Conservation (phyloP, 148 eudicot species). For the Drosera capensis region DNA sequence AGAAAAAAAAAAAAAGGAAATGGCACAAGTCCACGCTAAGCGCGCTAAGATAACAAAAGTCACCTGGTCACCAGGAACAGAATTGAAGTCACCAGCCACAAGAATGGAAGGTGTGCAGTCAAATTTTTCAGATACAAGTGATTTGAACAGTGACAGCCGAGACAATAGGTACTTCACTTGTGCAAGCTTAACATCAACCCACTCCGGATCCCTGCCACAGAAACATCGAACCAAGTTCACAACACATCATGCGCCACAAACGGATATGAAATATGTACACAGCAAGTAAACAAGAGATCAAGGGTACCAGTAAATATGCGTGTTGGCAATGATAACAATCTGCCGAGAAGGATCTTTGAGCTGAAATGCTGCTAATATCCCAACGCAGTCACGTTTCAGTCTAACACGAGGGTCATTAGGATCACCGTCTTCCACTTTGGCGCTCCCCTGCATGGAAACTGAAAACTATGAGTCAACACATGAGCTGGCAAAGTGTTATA, state of each 20-base stretch:
- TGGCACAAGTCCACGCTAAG: too few relatives aligned
- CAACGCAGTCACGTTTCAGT: conserved; percentile 92
- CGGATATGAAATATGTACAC: too few relatives aligned
- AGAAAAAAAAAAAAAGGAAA: too few relatives aligned
- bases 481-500: too few relatives aligned
- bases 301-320: conserved; percentile 90
- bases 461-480: conserved; percentile 17
- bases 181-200: conserved; percentile 92
- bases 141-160: conserved; percentile 19
- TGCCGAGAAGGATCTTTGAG: conserved; percentile 45
- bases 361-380: conserved; percentile 73
- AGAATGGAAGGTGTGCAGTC: conserved; percentile 55
- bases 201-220: conserved; percentile 76
- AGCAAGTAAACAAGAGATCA: too few relatives aligned
- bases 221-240: too few relatives aligned
- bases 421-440: conserved; percentile 36
- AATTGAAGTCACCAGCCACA: conserved; percentile 89
- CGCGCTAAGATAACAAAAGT: too few relatives aligned
- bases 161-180: conserved; percentile 78
- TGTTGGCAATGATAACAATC: conserved; percentile 65
- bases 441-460: conserved; percentile 18
- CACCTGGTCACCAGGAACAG: conserved; percentile 76
- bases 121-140: conserved; percentile 32
- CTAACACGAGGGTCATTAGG: conserved; percentile 79
- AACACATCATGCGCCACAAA: too few relatives aligned